Percentiles rank a stretch among this genome's conserved stretches.
Evolutionary conservation across 306 rosid species (phyloP).

Genomic region (Inga oerstediana): DNA sequence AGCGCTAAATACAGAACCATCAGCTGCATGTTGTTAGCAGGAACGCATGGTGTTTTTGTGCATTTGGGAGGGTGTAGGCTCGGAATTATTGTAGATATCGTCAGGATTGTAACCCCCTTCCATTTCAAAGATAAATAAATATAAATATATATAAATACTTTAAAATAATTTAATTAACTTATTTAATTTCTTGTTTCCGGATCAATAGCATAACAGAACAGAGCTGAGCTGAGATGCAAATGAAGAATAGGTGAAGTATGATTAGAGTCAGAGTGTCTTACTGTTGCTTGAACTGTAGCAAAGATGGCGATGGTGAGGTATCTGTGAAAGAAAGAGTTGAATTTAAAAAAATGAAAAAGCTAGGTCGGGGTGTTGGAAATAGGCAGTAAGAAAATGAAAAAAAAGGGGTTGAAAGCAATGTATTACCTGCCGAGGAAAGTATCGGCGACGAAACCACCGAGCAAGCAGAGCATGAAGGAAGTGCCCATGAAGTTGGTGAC

Average conservation of each 20-base stretch:
- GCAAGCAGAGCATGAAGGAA: slow-evolving; percentile 87
- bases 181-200: no score
- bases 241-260: background rate
- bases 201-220: background rate
- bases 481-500: slow-evolving; percentile 93
- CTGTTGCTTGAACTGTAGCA: slow-evolving; percentile 82
- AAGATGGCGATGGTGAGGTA: slow-evolving; percentile 88
- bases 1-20: slow-evolving; percentile 62
- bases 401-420: no score
- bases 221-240: background rate
- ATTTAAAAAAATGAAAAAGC: background rate
- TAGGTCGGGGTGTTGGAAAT: background rate
- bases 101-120: slow-evolving; percentile 82
- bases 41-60: slow-evolving; percentile 37
- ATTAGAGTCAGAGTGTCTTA: slow-evolving; percentile 38
- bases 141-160: background rate
- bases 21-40: slow-evolving; percentile 58
- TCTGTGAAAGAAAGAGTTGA: slow-evolving; percentile 36
- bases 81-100: slow-evolving; percentile 77
- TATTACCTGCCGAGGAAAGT: slow-evolving; percentile 83
- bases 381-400: background rate
- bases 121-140: background rate
- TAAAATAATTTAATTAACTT: no score
- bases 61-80: slow-evolving; percentile 87
- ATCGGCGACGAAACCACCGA: slow-evolving; percentile 91